These are phyloP conservation scores for Mycena olivaceomarginata DNA, from an alignment of 768 basidiomycete species.

Conservation along the genomic window DNA sequence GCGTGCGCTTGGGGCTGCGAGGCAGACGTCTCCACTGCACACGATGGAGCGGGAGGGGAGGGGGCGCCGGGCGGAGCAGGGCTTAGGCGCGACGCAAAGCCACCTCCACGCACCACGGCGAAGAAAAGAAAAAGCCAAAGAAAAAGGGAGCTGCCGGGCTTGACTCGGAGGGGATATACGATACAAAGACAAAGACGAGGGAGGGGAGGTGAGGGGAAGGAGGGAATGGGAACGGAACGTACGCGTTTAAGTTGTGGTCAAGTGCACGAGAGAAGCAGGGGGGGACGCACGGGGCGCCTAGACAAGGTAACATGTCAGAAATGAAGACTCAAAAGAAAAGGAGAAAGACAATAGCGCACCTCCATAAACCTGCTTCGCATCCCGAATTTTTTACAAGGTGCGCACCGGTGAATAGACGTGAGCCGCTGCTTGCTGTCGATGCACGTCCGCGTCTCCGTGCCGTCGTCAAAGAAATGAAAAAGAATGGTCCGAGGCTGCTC, in stretches of 20 bases:
- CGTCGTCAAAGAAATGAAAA: conserved; percentile 66
- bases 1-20: no score
- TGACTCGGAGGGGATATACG: no score
- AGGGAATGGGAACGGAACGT: background rate
- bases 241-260: background rate
- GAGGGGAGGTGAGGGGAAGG: no score
- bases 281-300: conserved; percentile 72
- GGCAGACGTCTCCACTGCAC: no score
- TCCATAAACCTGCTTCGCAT: conserved; percentile 74
- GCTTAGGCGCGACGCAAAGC: no score
- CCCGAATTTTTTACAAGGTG: background rate
- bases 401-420: conserved; percentile 83
- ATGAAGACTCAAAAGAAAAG: background rate
- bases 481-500: no score
- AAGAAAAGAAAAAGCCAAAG: no score
- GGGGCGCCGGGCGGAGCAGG: no score
- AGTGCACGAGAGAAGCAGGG: background rate
- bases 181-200: no score
- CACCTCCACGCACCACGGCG: no score
- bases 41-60: no score
- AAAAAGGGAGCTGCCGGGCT: no score
- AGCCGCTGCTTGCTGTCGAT: conserved; percentile 90
- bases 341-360: background rate
- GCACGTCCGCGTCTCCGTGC: conserved; percentile 79
- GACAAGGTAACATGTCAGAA: conserved; percentile 19